Base-by-base conservation (phyloP, 257 asterid genomes). In the Nicotiana undulata region DNA sequence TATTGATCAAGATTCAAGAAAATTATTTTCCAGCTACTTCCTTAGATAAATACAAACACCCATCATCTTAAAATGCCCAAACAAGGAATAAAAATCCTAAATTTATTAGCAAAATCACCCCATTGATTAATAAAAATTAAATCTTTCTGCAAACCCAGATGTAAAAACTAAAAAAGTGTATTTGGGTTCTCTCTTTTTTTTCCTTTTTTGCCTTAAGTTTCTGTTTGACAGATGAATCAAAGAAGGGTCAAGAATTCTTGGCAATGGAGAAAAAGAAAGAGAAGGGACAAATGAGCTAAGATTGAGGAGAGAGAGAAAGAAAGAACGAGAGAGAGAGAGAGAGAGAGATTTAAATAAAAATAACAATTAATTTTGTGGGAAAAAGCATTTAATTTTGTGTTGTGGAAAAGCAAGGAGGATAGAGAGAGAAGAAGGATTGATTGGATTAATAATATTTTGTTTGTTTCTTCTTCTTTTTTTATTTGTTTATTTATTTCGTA, bases 221-320 rank as follows among this genome's bases (percentile, higher is more conserved):
- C 81, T 59, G 29, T 6, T 51, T 31, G 32, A 77, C 29, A 34
- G 58, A 65, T 67, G 79, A 83, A 83, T 26, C 83, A 65, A 0
- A 34, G 20, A 66, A 32, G 29, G 34, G 59, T 72, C 60, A 74
- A 49, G 63, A 49, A 49, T 26, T 74, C 5, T 51, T 8, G 15
- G 63, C 17, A 49, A 51, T 49, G 79, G 44, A 49, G 63, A 51
- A 61, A 34, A 34, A 10, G 18, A 58, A 63, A 22, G 26, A 56
- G 17, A 70, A 2, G 44, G 83, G 20, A 79, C 80, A 84, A 83
- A 75, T 82, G 81, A 87, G 90, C 66, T 83, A 86, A 90, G 92
- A 85, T 85, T 79, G 84, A 84, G 90, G 93, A 86, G 86, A 60
- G 87, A 87, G 85, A 83, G 89, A n/a, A n/a, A n/a, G n/a, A n/a